Conservation (phyloP, 176 grass and related monocot species). For the Elaeis guineensis region DNA sequence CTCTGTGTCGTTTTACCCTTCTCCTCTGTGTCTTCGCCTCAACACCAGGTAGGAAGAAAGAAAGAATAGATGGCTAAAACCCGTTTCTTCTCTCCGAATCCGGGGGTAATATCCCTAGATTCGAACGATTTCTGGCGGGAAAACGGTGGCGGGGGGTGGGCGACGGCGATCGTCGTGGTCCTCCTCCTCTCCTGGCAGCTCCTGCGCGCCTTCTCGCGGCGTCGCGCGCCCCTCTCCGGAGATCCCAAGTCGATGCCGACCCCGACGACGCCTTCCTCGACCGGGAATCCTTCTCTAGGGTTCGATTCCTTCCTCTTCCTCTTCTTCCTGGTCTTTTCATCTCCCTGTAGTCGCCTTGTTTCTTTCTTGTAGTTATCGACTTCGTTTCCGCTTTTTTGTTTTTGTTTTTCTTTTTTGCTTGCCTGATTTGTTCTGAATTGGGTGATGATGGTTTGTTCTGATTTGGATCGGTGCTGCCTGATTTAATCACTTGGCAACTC, state of each 20-base stretch:
- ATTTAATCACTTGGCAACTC: too few species aligned
- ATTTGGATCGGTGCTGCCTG: too few species aligned
- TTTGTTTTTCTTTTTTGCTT: too few species aligned
- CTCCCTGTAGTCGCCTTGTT: not conserved
- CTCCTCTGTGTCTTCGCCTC: too few species aligned
- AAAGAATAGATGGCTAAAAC: slow-evolving; percentile 1
- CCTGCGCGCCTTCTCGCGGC: slow-evolving; percentile 27
- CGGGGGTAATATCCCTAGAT: not conserved
- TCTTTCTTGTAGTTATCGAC: not conserved
- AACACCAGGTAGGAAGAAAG: too few species aligned
- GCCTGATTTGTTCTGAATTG: too few species aligned
- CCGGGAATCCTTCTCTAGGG: not conserved
- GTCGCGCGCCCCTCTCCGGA: not conserved
- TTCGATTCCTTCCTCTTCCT: not conserved
- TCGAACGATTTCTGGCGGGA: slow-evolving; percentile 36
- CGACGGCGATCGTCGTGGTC: slow-evolving; percentile 46
- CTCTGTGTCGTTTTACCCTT: too few species aligned
- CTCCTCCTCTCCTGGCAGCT: slow-evolving; percentile 35
- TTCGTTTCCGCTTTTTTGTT: too few species aligned
- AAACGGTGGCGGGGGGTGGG: slow-evolving; percentile 38
- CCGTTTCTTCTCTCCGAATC: not conserved
- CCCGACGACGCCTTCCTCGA: not conserved
- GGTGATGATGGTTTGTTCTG: too few species aligned
- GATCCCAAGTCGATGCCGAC: not conserved
- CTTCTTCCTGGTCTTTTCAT: not conserved